Evolutionary conservation across 1,139 yeast species (phyloP), one percentile per base, ranked within the genome.

Genomic region (Candida tropicalis): DNA sequence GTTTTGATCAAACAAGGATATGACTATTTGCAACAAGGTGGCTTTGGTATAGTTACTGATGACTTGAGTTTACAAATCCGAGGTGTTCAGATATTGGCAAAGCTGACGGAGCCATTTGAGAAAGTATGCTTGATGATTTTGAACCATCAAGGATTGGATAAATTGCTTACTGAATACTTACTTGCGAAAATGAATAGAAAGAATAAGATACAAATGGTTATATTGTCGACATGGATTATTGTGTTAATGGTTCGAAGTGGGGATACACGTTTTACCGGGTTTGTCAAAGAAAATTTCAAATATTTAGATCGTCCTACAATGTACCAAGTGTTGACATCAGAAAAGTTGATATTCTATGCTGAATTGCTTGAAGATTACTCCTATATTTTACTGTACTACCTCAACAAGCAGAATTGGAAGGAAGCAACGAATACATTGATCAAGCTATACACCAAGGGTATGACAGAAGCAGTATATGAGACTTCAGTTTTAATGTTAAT

Each of bases 191-290:
- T 51, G 47, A 77, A 52, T 55, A 71, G 47, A 60, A 64, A 59
- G 13, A 68, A 66, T 45, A 64, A 67, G 35, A 77, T 87, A 57
- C 86, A 85, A 55, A 65, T 77, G 28, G 69, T 77, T 0, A 73
- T 89, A 45, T 61, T 91, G n/a, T 81, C 91, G 0, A 79, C 86
- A 46, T 91, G 97, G 97, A 79, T 91, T 31, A 75, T 88, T 5
- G 95, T 90, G 65, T 63, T 87, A 10, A 58, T 65, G 56, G 54
- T 70, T 6, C 50, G 74, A 38, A 31, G 34, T 12, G 20, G 31
- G 7, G 44, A 44, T 23, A 44, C 41, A 5, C 31, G 44, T 9
- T 76, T 85, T 45, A 70, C 79, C 40, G 58, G 61, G 1, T 89
- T 89, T 60, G 62, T 88, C 10, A 60, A 67, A 4, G 58, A 66